These are phyloP conservation scores for Phytophthora ramorum DNA, from an alignment of 352 stramenopile genomes.

Conservation along the genomic window DNA sequence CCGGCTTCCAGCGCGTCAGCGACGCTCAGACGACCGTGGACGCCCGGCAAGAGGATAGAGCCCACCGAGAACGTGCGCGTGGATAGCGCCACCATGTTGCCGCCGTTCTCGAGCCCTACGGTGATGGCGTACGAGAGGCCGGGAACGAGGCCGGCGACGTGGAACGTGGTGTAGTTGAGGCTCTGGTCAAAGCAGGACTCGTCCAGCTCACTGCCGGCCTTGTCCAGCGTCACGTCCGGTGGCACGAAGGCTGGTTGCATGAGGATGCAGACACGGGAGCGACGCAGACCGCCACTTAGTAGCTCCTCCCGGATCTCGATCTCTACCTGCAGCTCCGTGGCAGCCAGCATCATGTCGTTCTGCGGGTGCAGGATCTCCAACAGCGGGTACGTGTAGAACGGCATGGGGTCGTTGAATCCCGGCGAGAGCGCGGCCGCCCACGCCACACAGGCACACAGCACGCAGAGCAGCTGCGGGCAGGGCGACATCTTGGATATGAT, in stretches of 20 bases:
- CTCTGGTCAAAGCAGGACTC: constrained; percentile 70
- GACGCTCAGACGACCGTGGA: constrained; percentile 46
- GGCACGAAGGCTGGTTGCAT: constrained; percentile 57
- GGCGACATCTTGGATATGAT: too few species aligned
- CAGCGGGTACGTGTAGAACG: constrained; percentile 35
- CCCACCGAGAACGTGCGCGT: constrained; percentile 70
- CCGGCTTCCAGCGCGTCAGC: constrained; percentile 50
- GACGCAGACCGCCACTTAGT: constrained; percentile 26
- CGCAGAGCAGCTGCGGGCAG: too few species aligned
- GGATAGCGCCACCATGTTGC: constrained; percentile 64
- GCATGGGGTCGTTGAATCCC: constrained; percentile 40
- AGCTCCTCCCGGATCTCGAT: constrained; percentile 55
- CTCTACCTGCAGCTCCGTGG: constrained; percentile 60
- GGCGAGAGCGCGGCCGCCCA: constrained; percentile 26
- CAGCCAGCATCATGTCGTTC: constrained; percentile 52
- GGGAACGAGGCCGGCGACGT: constrained; percentile 59
- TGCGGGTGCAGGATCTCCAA: constrained; percentile 70
- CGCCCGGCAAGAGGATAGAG: constrained; percentile 40
- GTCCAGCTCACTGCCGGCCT: constrained; percentile 31
- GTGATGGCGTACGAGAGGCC: constrained; percentile 63
- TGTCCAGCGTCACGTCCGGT: constrained; percentile 46
- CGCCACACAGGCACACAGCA: constrained; percentile 1
- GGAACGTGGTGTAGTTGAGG: constrained; percentile 62
- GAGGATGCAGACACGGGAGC: constrained; percentile 62
- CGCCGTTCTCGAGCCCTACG: constrained; percentile 54